Percentiles rank a stretch among this genome's conserved stretches.
Evolutionary conservation across 2,329 filamentous ascomycete species (phyloP).

Genomic region (Colletotrichum simmondsii): DNA sequence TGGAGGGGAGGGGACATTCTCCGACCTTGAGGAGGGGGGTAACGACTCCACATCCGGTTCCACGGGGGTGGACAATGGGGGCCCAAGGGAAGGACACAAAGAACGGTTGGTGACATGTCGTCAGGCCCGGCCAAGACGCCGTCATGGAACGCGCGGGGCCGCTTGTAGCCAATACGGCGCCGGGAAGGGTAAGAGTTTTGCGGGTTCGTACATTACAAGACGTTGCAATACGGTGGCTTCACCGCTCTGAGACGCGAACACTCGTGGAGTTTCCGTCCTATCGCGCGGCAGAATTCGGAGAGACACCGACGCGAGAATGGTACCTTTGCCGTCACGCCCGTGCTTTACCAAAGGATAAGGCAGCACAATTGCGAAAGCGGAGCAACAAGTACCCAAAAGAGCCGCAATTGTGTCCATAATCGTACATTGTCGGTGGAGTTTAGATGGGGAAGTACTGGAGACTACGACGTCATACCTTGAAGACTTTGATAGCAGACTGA

Average conservation of each 20-base stretch:
- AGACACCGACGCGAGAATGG: slow-evolving; percentile 12
- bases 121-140: slow-evolving; percentile 23
- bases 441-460: slow-evolving; percentile 23
- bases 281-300: slow-evolving; percentile 32
- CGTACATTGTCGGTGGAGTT: slow-evolving; percentile 26
- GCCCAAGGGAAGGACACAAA: not conserved
- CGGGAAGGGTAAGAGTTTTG: slow-evolving; percentile 6
- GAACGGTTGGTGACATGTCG: slow-evolving; percentile 21
- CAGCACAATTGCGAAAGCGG: not conserved
- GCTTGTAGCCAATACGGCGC: slow-evolving; percentile 19
- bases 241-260: slow-evolving; percentile 23
- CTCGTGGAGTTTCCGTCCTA: slow-evolving; percentile 14
- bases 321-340: not conserved
- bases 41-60: slow-evolving; percentile 12
- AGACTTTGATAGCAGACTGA: slow-evolving; percentile 21
- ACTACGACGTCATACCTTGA: slow-evolving; percentile 29
- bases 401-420: slow-evolving; percentile 28
- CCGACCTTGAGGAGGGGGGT: slow-evolving; percentile 4
- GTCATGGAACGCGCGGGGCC: not conserved
- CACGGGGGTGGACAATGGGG: slow-evolving; percentile 13
- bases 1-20: slow-evolving; percentile 19
- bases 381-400: slow-evolving; percentile 8
- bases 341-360: not conserved
- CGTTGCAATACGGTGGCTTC: slow-evolving; percentile 23
- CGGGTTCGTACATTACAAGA: not conserved